A percentile compares a stretch with the other conserved stretches of the same genome.
phyloP scores from a whole-genome alignment of 1,284 basidiomycete genomes.

The Ustanciosporium gigantosporum region DNA sequence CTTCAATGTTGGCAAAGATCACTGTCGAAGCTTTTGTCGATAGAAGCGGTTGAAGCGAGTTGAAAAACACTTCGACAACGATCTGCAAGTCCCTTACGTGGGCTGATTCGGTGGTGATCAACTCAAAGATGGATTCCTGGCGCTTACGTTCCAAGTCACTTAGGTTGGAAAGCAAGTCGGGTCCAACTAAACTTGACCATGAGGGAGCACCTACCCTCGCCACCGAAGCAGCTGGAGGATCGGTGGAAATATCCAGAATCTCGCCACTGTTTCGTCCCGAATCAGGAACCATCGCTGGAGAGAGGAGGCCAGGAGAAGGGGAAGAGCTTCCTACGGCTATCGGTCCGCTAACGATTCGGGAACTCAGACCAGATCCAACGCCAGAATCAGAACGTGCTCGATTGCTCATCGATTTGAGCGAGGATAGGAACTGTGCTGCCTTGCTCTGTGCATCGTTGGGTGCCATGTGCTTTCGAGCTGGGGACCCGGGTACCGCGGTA shows the following conservation, averaged over 20 bases:
- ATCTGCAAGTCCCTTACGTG: conserved; percentile 93
- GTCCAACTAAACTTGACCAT: conserved; percentile 87
- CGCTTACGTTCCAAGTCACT: conserved; percentile 91
- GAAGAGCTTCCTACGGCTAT: conserved; percentile 14
- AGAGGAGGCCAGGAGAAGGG: conserved; percentile 1
- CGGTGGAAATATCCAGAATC: not conserved
- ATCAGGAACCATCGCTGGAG: conserved; percentile 9
- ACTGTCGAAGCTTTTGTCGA: conserved; percentile 77
- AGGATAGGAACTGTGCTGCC: conserved; percentile 50
- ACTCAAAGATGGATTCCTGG: conserved; percentile 98
- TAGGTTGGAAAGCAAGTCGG: conserved; percentile 75
- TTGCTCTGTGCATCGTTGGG: conserved; percentile 10
- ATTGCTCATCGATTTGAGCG: conserved; percentile 48
- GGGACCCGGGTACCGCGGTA: conserved; percentile 5
- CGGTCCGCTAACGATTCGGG: conserved; percentile 25
- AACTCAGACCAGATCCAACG: conserved; percentile 8
- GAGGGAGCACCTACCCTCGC: conserved; percentile 65
- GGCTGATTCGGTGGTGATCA: conserved; percentile 96
- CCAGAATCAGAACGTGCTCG: conserved; percentile 20
- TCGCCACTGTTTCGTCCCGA: conserved; percentile 8
- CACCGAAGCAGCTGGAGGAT: not conserved
- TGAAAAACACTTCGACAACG: conserved; percentile 71
- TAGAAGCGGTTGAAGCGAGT: conserved; percentile 72
- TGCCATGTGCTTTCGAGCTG: conserved; percentile 9
- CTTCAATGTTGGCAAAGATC: conserved; percentile 91